A percentile compares a stretch with the other conserved stretches of the same genome.
Evolutionary conservation across 2,329 filamentous ascomycete genomes (phyloP).

Genomic region (Aureobasidium sp.): DNA sequence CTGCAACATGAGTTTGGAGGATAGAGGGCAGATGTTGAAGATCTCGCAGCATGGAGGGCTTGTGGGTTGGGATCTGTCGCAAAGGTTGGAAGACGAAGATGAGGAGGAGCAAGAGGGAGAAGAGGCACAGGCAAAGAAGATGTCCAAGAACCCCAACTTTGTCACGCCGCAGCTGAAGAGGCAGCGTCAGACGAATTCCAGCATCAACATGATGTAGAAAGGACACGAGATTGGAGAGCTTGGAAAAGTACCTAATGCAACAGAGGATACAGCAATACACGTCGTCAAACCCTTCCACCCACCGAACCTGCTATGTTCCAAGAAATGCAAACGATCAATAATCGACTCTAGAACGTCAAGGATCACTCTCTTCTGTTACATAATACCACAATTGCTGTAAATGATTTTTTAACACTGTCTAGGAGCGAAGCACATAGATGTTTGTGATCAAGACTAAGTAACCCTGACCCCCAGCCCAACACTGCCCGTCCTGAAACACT

Average conservation of each 20-base stretch:
- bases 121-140: background rate
- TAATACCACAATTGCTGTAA: too few relatives aligned
- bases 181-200: background rate
- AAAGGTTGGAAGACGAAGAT: background rate
- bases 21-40: conserved; percentile 19
- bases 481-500: conserved; percentile 66
- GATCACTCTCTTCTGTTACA: too few relatives aligned
- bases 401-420: too few relatives aligned
- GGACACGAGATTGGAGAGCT: too few relatives aligned
- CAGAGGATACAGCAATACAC: too few relatives aligned
- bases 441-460: background rate
- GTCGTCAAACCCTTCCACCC: too few relatives aligned
- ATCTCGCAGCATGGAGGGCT: conserved; percentile 17
- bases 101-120: background rate
- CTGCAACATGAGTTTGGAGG: conserved; percentile 18
- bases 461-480: conserved; percentile 57
- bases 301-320: too few relatives aligned
- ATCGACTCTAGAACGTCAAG: too few relatives aligned
- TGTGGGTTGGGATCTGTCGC: conserved; percentile 9
- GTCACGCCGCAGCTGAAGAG: background rate
- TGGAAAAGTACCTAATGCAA: too few relatives aligned
- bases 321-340: too few relatives aligned
- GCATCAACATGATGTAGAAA: background rate
- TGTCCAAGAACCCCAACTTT: conserved; percentile 6
- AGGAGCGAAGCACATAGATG: too few relatives aligned